Evolutionary conservation across 768 basidiomycete genomes (phyloP), one percentile per base, ranked within the genome.

Genomic region (Boletus patriciae): DNA sequence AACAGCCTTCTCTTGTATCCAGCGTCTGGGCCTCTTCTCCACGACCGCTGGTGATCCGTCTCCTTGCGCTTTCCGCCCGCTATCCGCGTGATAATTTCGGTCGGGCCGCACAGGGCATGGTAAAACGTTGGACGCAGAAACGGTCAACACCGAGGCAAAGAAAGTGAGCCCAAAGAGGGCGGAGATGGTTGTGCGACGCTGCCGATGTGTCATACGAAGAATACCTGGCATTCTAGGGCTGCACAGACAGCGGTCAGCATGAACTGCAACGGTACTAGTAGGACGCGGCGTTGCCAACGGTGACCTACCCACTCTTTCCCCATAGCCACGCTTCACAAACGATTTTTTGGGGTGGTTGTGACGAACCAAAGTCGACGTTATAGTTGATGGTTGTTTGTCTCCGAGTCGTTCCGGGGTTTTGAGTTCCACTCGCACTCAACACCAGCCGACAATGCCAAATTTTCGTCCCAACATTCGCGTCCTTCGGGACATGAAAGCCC

Each of bases 91-190:
- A 27, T 86, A 82, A 53, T 65, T 75, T 62, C 82, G 80, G 57
- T 81, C 74, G 42, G 78, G 74, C 50, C 83, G 81, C n/a, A 83
- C 89, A 9, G 91, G 91, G 64, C 92, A 93, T 50, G 91, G 90
- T 33, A 93, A 75, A 40, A 92, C 76, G 67, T 81, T 83, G 21
- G 90, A 91, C 23, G 88, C 88, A 13, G 87, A 87, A 18, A 94
- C 91, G 51, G 91, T 92, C 59, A 90, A 60, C 57, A 93, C 79
- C 18, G 89, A 81, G 25, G 87, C 88, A 70, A 90, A 73, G 72
- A 90, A 91, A 4, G 91, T 93, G 64, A 90, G 73, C 65, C 83
- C 85, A 69, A 94, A 94, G 61, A 93, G 84, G 34, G 87, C 82
- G 9, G 92, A 85, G 59, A 91, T 77, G 75, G 91, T 80, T 62